Conservation (phyloP, 2,329 filamentous ascomycete species). For the Epichloe glyceriae region DNA sequence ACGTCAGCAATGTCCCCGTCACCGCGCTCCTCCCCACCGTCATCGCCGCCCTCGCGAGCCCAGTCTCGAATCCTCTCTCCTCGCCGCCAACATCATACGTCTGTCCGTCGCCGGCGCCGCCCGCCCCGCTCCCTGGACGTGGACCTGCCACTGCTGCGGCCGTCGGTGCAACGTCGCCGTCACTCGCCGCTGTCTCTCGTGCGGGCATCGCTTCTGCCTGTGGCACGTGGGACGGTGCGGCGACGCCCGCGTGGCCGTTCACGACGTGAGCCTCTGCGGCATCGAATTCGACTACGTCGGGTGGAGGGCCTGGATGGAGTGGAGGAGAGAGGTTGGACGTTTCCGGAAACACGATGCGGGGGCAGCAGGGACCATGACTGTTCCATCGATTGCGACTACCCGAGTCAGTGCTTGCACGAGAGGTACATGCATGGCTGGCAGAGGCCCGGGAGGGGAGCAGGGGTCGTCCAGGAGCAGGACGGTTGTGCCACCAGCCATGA, state of each 20-base stretch:
- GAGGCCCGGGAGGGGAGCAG: not conserved
- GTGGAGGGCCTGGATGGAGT: conserved; percentile 1
- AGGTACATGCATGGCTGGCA: not conserved
- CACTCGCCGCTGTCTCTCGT: conserved; percentile 26
- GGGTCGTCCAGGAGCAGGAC: not conserved
- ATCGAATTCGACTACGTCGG: conserved; percentile 20
- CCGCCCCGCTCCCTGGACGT: conserved; percentile 15
- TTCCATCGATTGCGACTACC: conserved; percentile 13
- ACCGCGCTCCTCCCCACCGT: not conserved
- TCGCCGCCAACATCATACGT: not conserved
- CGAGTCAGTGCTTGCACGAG: conserved; percentile 11
- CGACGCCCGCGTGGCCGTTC: not conserved
- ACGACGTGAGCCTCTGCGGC: conserved; percentile 9
- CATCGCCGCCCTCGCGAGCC: not conserved
- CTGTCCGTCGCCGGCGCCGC: not conserved
- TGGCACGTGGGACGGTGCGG: not conserved
- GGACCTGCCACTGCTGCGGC: conserved; percentile 21
- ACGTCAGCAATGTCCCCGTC: not conserved
- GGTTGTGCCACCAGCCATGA: too few relatives aligned
- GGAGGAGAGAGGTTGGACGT: not conserved
- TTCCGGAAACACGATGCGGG: not conserved
- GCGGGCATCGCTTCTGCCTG: conserved; percentile 24
- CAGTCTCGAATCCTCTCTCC: not conserved
- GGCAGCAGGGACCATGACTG: conserved; percentile 8
- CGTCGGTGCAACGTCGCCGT: conserved; percentile 15